Evolutionary conservation across 1,139 yeast species (phyloP).

Genomic region (Diutina siamensis): DNA sequence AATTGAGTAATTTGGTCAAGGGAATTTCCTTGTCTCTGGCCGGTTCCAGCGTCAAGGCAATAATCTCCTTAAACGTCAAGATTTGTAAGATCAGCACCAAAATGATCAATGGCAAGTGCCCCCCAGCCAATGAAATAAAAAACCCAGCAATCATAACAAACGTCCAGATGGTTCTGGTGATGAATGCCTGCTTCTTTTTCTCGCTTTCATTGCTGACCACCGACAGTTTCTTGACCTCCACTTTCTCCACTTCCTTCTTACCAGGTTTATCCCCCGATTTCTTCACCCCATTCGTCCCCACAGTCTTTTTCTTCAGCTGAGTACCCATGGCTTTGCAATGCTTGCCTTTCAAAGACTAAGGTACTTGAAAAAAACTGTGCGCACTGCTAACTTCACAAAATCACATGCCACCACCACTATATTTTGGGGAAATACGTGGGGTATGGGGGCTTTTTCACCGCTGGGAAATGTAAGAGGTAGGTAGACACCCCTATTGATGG

Average conservation of each 20-base stretch:
- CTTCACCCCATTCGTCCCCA: no score
- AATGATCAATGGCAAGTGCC: constrained; percentile 71
- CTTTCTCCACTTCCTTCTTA: neutral
- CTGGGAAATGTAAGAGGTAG: no score
- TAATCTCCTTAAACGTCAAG: constrained; percentile 83
- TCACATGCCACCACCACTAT: neutral
- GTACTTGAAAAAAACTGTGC: neutral
- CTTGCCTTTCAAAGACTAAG: no score
- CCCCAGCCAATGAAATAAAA: constrained; percentile 65
- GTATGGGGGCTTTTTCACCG: no score
- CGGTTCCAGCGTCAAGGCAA: constrained; percentile 74
- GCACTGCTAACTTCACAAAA: neutral
- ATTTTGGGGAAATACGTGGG: neutral
- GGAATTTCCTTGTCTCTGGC: constrained; percentile 79
- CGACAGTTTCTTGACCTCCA: neutral
- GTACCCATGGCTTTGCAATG: neutral
- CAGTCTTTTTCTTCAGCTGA: neutral
- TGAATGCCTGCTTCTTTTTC: constrained; percentile 70
- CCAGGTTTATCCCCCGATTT: neutral
- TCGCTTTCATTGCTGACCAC: constrained; percentile 30
- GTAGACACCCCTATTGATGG: no score
- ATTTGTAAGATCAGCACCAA: constrained; percentile 67
- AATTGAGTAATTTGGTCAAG: constrained; percentile 72
- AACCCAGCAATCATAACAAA: constrained; percentile 78
- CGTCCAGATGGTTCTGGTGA: constrained; percentile 92